Evolutionary conservation across 805 yeast species (phyloP), one percentile per base, ranked within the genome.

Genomic region (Spathaspora passalidarum): DNA sequence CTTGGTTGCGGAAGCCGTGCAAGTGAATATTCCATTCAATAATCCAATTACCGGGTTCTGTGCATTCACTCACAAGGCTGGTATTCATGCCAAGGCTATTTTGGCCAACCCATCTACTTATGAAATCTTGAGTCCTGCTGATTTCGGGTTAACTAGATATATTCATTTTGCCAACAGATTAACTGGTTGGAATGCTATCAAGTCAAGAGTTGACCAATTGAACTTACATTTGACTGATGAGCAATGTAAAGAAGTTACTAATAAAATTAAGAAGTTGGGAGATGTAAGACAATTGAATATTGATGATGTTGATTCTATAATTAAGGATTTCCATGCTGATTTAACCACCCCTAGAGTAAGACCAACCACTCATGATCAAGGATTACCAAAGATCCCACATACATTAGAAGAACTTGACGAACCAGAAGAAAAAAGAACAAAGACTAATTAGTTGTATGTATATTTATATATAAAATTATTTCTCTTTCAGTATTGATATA

Each of bases 181-280:
- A 58, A 79, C 84, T 11, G 84, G 84, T 32, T 79, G 84, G 84
- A 79, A 78, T 57, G 84, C 83, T 32, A 79, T 79, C 63, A 79
- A 79, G 60, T 71, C 80, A 32, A 72, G 84, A 65, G 82, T 79
- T 44, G 83, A 79, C 58, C 83, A 79, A 56, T 70, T 79, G 66
- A 79, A 79, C 57, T 68, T 79, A 63, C 65, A 76, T 54, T 66
- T 79, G 59, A 68, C 79, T 38, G 84, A 79, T 57, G 81, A 75
- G 47, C 83, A 79, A 64, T 69, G 78, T 59, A 79, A 79, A 63
- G 77, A 70, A 55, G 80, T 79, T 35, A 79, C 84, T 4, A 59
- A 61, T 51, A 78, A 78, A 63, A 78, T 79, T 56, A 79, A 79
- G 62, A 59, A 69, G 58, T 70, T 79, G 69, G 84, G 84, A 53